Percentiles rank a stretch among this genome's conserved stretches.
phyloP scores from a whole-genome alignment of 2,329 filamentous ascomycete species.

The Aspergillus fijiensis region DNA sequence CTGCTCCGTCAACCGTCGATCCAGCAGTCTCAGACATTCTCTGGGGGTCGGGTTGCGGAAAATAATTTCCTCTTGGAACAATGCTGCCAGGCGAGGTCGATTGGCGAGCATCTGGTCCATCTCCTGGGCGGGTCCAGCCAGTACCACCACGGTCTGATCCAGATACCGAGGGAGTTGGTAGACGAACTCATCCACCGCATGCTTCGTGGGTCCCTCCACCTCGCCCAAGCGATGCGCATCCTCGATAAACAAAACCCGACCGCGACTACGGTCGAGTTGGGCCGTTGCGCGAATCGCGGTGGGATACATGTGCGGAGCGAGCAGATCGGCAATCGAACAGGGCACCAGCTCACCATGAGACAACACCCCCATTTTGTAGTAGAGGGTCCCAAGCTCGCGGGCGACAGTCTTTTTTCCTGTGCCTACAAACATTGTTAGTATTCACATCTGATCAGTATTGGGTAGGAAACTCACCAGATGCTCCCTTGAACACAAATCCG shows the following conservation, averaged over 20 bases:
- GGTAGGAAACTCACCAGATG: slow-evolving; percentile 10
- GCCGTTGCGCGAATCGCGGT: slow-evolving; percentile 12
- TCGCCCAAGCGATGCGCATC: slow-evolving; percentile 21
- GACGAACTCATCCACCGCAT: slow-evolving; percentile 18
- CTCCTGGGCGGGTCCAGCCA: slow-evolving; percentile 17
- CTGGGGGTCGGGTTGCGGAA: slow-evolving; percentile 22
- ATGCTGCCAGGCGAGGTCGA: slow-evolving; percentile 16
- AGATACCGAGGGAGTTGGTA: slow-evolving; percentile 18
- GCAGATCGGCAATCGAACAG: slow-evolving; percentile 18
- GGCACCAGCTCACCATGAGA: slow-evolving; percentile 15
- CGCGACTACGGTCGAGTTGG: slow-evolving; percentile 15
- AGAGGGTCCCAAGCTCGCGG: slow-evolving; percentile 17
- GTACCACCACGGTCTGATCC: slow-evolving; percentile 18
- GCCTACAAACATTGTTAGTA: neutral
- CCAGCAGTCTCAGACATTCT: slow-evolving; percentile 20
- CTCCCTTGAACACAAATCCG: slow-evolving; percentile 24
- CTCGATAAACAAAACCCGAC: slow-evolving; percentile 20
- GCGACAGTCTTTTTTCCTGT: slow-evolving; percentile 20
- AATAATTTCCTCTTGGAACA: slow-evolving; percentile 23
- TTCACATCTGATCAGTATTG: neutral
- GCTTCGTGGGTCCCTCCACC: slow-evolving; percentile 8
- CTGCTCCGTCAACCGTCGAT: slow-evolving; percentile 18
- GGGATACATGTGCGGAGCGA: slow-evolving; percentile 5
- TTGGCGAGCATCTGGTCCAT: slow-evolving; percentile 22
- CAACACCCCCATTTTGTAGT: slow-evolving; percentile 24